Percentiles rank a stretch among this genome's conserved stretches.
These are phyloP conservation scores for Quercus aquifolioides DNA, from an alignment of 306 rosid genomes.

Conservation along the genomic window DNA sequence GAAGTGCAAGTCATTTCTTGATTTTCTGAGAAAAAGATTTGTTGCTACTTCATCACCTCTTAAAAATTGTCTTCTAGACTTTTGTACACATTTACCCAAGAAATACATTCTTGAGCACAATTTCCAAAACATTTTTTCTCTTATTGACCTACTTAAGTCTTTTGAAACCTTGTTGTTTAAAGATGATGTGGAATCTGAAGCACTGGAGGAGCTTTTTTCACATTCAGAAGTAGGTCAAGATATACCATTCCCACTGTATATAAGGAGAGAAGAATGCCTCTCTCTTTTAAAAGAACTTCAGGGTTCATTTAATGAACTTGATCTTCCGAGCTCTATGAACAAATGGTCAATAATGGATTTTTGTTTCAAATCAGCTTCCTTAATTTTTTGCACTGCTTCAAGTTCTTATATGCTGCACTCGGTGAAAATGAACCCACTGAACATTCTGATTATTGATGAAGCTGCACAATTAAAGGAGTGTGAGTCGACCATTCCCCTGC, in stretches of 20 bases:
- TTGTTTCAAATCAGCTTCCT: constrained; percentile 54
- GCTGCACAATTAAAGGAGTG: constrained; percentile 80
- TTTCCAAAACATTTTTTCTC: constrained; percentile 27
- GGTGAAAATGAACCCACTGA: constrained; percentile 37
- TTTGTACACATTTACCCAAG: constrained; percentile 52
- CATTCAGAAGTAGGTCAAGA: background rate
- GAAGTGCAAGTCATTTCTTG: constrained; percentile 44
- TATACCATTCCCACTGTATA: constrained; percentile 10
- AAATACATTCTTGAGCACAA: constrained; percentile 34
- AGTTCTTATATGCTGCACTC: constrained; percentile 54
- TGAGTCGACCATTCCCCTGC: constrained; percentile 68
- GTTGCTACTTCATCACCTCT: constrained; percentile 21
- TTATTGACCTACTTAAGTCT: constrained; percentile 27
- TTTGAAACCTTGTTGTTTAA: constrained; percentile 37
- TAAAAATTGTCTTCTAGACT: constrained; percentile 29
- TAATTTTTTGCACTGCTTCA: constrained; percentile 69
- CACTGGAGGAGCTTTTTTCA: constrained; percentile 45
- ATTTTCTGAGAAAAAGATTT: constrained; percentile 48
- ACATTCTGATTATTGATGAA: constrained; percentile 67
- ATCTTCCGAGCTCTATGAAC: constrained; percentile 32
- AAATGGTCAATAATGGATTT: constrained; percentile 28
- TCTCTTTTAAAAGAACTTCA: constrained; percentile 34
- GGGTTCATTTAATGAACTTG: constrained; percentile 38
- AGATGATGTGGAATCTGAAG: constrained; percentile 28
- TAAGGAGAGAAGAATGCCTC: constrained; percentile 42